Conservation (phyloP, 306 rosid genomes). For the Acacia melanoxylon region DNA sequence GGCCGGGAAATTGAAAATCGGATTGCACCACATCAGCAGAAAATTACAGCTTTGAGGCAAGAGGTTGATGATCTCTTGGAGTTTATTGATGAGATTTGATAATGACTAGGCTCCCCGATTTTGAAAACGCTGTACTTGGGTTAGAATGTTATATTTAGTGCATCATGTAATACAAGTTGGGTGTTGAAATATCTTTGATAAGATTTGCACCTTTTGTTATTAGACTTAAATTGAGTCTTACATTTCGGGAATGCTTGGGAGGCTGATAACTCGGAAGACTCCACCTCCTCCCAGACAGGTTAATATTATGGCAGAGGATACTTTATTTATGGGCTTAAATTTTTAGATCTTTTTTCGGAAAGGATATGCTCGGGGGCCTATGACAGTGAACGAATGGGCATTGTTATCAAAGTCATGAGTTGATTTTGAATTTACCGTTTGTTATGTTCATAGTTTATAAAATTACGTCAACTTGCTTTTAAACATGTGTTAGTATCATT, state of each 20-base stretch:
- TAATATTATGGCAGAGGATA: neutral
- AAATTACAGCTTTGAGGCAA: conserved; percentile 67
- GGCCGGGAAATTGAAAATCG: conserved; percentile 94
- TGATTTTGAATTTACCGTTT: too few species aligned
- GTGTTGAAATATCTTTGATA: neutral
- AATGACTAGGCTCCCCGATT: conserved; percentile 24
- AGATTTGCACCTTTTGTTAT: neutral
- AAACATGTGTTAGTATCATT: too few species aligned
- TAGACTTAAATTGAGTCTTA: neutral
- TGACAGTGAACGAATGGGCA: too few species aligned
- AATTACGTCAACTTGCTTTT: too few species aligned
- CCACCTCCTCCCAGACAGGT: neutral
- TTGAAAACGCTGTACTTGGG: conserved; percentile 33
- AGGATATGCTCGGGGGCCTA: neutral
- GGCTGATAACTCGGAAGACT: neutral
- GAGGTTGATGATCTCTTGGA: conserved; percentile 88
- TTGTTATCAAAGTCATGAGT: too few species aligned
- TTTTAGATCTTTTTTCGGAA: neutral
- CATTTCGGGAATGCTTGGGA: neutral
- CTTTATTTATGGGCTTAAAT: neutral
- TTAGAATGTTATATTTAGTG: neutral
- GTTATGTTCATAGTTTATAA: too few species aligned
- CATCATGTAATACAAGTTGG: neutral
- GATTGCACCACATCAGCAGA: conserved; percentile 74
- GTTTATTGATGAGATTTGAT: conserved; percentile 63